Conservation (phyloP, 1,139 yeast genomes). For the Pichia sp. region DNA sequence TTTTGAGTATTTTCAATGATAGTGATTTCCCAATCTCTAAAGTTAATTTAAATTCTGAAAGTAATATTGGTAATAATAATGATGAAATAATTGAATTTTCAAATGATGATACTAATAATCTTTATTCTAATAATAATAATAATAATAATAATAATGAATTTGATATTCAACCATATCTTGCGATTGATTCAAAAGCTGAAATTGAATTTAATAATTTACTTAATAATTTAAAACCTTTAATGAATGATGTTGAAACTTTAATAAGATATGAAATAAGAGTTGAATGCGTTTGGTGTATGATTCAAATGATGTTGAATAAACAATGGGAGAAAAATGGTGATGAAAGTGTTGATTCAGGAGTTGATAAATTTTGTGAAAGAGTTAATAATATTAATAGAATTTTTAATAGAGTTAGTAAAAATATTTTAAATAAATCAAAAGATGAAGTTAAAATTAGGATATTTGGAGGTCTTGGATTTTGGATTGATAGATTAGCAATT, state of each 20-base stretch:
- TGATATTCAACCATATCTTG: slow-evolving; percentile 9
- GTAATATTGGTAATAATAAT: slow-evolving; percentile 14
- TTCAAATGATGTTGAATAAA: slow-evolving; percentile 15
- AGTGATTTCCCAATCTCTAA: slow-evolving; percentile 15
- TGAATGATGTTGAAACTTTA: slow-evolving; percentile 15
- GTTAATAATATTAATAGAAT: slow-evolving; percentile 14
- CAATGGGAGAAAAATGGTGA: slow-evolving; percentile 13
- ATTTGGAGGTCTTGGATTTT: slow-evolving; percentile 50
- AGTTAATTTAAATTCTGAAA: slow-evolving; percentile 21
- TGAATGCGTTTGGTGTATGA: slow-evolving; percentile 18
- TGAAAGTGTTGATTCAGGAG: slow-evolving; percentile 16
- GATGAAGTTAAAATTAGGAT: slow-evolving; percentile 26
- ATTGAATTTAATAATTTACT: slow-evolving; percentile 10
- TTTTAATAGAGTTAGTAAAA: slow-evolving; percentile 32
- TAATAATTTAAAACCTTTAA: slow-evolving; percentile 6
- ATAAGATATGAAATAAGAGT: slow-evolving; percentile 17
- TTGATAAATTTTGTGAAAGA: slow-evolving; percentile 17
- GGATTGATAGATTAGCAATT: slow-evolving; percentile 51
- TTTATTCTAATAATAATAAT: background rate
- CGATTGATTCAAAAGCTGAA: slow-evolving; percentile 10
- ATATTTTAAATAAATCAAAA: slow-evolving; percentile 40
- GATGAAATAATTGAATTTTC: background rate
- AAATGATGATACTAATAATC: too few species aligned
- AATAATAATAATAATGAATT: background rate
- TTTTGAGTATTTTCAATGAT: slow-evolving; percentile 14